Percentiles rank a stretch among this genome's conserved stretches.
phyloP scores from a whole-genome alignment of 2,329 filamentous ascomycete species.

The Colletotrichum navitas region DNA sequence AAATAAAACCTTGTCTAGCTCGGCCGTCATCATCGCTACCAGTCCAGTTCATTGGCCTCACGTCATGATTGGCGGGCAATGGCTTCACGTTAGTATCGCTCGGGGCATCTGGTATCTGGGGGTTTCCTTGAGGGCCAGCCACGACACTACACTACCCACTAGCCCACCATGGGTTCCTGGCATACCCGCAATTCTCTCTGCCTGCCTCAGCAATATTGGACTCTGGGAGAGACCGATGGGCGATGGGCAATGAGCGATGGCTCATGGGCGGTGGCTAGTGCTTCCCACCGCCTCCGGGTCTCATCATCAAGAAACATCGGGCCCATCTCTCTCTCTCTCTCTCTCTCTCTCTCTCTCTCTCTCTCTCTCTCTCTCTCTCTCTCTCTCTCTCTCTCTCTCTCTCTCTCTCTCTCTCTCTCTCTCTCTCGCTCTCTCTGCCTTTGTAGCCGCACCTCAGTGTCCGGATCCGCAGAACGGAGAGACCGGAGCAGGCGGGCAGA shows the following conservation, averaged over 20 bases:
- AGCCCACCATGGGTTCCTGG: conserved; percentile 4
- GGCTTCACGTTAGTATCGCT: conserved; percentile 29
- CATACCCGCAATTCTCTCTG: conserved; percentile 2
- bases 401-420: no score
- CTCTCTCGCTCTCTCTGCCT: no score
- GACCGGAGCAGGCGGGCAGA: conserved; percentile 12
- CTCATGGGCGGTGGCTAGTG: neutral
- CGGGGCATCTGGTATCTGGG: conserved; percentile 14
- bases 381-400: no score
- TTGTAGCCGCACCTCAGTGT: no score
- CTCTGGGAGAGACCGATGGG: neutral
- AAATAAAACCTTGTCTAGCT: neutral
- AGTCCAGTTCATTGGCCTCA: conserved; percentile 18
- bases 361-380: no score
- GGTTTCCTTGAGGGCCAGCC: neutral
- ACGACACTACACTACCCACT: neutral
- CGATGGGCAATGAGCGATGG: no score
- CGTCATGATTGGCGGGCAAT: conserved; percentile 21
- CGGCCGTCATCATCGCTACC: conserved; percentile 27
- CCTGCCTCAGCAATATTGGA: neutral
- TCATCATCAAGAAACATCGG: conserved; percentile 6
- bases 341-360: no score
- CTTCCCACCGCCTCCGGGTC: conserved; percentile 29
- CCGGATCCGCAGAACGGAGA: neutral
- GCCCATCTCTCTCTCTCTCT: conserved; percentile 7